These are phyloP conservation scores for Strobilomyces dryophilus DNA, from an alignment of 768 basidiomycete species.

Conservation along the genomic window DNA sequence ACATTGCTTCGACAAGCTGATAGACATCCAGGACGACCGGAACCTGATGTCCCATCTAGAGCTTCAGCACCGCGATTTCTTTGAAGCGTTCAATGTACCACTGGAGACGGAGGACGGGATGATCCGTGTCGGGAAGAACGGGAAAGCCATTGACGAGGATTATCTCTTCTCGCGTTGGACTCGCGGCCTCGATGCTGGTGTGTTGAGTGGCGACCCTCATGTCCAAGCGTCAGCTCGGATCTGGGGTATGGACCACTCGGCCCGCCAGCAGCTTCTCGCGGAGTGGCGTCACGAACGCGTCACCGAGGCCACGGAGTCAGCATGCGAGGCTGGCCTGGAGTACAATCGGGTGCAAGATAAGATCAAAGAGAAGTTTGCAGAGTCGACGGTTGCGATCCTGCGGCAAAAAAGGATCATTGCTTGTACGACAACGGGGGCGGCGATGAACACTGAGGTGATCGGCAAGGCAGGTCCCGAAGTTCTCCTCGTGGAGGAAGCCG, in stretches of 20 bases:
- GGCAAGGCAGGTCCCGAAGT: constrained; percentile 42
- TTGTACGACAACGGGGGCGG: constrained; percentile 68
- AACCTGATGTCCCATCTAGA: constrained; percentile 40
- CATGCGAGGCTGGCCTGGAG: constrained; percentile 23
- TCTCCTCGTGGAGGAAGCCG: constrained; percentile 67
- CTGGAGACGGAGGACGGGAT: constrained; percentile 37
- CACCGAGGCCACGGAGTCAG: constrained; percentile 26
- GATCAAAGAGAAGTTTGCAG: constrained; percentile 33
- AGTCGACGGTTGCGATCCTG: constrained; percentile 34
- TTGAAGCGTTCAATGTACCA: constrained; percentile 43
- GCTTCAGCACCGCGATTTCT: constrained; percentile 41
- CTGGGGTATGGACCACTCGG: constrained; percentile 35
- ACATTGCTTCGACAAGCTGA: background rate
- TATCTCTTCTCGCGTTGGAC: constrained; percentile 51
- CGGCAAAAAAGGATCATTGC: constrained; percentile 53
- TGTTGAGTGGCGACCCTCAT: constrained; percentile 30
- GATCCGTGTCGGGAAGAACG: constrained; percentile 39
- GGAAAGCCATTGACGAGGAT: constrained; percentile 30
- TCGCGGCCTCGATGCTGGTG: constrained; percentile 40
- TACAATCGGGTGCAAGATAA: constrained; percentile 37
- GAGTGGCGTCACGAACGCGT: constrained; percentile 36
- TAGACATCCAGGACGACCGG: constrained; percentile 24
- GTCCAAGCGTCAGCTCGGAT: constrained; percentile 28
- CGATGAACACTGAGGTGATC: constrained; percentile 49
- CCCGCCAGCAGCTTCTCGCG: constrained; percentile 26